Evolutionary conservation across 108 stramenopile species (phyloP).

Genomic region (Fragilaria radians): DNA sequence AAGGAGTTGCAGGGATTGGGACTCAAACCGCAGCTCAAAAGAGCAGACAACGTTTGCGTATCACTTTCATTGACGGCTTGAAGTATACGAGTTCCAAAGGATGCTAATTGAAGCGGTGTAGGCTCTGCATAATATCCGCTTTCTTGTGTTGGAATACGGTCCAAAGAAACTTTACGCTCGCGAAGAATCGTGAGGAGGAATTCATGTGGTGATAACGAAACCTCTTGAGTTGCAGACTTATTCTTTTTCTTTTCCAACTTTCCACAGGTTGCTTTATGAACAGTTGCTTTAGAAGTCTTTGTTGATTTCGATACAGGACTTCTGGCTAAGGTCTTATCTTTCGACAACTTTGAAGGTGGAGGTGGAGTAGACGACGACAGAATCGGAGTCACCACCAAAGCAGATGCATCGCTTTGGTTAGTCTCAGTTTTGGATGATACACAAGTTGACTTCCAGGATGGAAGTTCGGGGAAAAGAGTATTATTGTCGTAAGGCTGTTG

Average conservation of each 20-base stretch:
- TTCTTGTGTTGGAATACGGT: slow-evolving; percentile 20
- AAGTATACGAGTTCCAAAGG: slow-evolving; percentile 73
- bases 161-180: neutral
- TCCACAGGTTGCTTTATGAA: neutral
- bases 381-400: neutral
- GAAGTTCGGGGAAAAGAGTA: neutral
- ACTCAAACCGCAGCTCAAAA: slow-evolving; percentile 56
- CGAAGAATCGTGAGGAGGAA: neutral
- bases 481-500: neutral
- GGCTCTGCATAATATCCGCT: slow-evolving; percentile 66
- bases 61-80: slow-evolving; percentile 68
- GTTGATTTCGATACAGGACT: too few relatives aligned
- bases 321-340: neutral
- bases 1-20: slow-evolving; percentile 90
- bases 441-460: neutral
- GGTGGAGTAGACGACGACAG: neutral
- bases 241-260: neutral
- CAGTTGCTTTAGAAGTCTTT: too few relatives aligned
- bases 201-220: neutral
- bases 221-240: neutral
- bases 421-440: too few relatives aligned
- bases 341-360: neutral
- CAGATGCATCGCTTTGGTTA: neutral
- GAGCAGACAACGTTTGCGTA: slow-evolving; percentile 21
- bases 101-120: slow-evolving; percentile 63